Evolutionary conservation across 352 stramenopile species (phyloP).

Genomic region (Peronospora belbahrii): DNA sequence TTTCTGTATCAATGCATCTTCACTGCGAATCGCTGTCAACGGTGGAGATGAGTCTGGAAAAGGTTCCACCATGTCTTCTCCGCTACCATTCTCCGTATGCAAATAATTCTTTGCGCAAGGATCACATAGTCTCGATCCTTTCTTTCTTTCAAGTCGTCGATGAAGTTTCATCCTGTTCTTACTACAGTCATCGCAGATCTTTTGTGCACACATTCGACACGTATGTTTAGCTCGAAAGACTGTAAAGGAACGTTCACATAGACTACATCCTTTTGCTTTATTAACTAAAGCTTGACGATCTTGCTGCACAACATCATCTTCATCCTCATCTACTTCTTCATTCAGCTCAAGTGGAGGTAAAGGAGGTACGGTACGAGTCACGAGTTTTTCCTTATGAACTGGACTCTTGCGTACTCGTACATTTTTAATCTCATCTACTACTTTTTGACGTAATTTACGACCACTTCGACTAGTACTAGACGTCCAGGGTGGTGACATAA

Average conservation of each 20-base stretch:
- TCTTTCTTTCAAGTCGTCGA: constrained; percentile 53
- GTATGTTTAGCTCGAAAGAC: constrained; percentile 79
- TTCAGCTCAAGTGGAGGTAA: constrained; percentile 31
- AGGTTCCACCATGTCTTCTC: constrained; percentile 17
- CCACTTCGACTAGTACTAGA: constrained; percentile 11
- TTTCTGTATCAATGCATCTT: constrained; percentile 7
- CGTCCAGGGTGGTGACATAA: constrained; percentile 3
- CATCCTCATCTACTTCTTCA: constrained; percentile 22
- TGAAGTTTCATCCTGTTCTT: constrained; percentile 76
- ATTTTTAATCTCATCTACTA: constrained; percentile 67
- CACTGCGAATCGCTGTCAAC: constrained; percentile 15
- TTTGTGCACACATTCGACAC: constrained; percentile 60
- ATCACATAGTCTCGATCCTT: constrained; percentile 65
- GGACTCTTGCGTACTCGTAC: constrained; percentile 35
- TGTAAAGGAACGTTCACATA: constrained; percentile 66
- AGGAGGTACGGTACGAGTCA: not conserved
- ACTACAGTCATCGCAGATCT: constrained; percentile 80
- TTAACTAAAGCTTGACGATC: constrained; percentile 2
- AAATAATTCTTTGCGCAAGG: constrained; percentile 59
- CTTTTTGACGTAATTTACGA: constrained; percentile 42
- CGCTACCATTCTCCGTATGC: constrained; percentile 22
- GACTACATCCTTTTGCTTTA: constrained; percentile 37
- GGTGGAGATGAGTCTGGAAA: constrained; percentile 24
- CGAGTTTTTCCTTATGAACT: constrained; percentile 5
- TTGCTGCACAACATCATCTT: constrained; percentile 13